phyloP scores from a whole-genome alignment of 1,139 yeast species.

The Lodderomyces theae region DNA sequence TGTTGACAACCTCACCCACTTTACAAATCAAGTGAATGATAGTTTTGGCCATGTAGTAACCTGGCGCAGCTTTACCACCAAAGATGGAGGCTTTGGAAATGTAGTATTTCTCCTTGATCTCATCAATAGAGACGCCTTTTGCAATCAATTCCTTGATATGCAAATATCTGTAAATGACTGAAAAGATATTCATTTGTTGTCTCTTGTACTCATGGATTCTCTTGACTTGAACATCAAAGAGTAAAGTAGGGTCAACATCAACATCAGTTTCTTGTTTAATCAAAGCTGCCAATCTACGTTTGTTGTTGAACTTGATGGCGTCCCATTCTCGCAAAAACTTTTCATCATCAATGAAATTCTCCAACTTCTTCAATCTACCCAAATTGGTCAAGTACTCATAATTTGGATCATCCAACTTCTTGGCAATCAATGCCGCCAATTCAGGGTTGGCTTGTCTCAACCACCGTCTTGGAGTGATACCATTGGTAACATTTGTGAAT shows the following conservation, averaged over 20 bases:
- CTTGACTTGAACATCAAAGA: constrained; percentile 91
- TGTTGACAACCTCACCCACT: constrained; percentile 78
- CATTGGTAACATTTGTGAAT: constrained; percentile 91
- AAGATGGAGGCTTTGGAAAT: constrained; percentile 77
- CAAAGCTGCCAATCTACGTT: constrained; percentile 64
- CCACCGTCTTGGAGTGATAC: constrained; percentile 97
- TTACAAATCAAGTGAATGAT: constrained; percentile 82
- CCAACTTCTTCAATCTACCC: constrained; percentile 64
- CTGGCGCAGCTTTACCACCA: constrained; percentile 97
- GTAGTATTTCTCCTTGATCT: constrained; percentile 58
- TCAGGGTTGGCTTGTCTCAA: constrained; percentile 88
- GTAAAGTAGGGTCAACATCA: constrained; percentile 67
- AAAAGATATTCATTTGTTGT: constrained; percentile 89
- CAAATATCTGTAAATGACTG: constrained; percentile 80
- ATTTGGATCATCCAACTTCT: constrained; percentile 60
- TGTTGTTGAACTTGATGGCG: constrained; percentile 66
- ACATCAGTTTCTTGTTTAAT: constrained; percentile 67
- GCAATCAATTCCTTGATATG: constrained; percentile 66
- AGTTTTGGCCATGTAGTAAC: constrained; percentile 91
- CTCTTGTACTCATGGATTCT: constrained; percentile 95
- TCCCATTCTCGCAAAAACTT: constrained; percentile 73
- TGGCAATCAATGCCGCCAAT: constrained; percentile 68
- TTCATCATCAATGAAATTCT: constrained; percentile 63
- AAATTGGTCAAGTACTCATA: constrained; percentile 70
- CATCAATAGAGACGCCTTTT: constrained; percentile 44